Evolutionary conservation across 306 rosid species (phyloP), one percentile per base, ranked within the genome.

Genomic region (Cucumis cinereus): DNA sequence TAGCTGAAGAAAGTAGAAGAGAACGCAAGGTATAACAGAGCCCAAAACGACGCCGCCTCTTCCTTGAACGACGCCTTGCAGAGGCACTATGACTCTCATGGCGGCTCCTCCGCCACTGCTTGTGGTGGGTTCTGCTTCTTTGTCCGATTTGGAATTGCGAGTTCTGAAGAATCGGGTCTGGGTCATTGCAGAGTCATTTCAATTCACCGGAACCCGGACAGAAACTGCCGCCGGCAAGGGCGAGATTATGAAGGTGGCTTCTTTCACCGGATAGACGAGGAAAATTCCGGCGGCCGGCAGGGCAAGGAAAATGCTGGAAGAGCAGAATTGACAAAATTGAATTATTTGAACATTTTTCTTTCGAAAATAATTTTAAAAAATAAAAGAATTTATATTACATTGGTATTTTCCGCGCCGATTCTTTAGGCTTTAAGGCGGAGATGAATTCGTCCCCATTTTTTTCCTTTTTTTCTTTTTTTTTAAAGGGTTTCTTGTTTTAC

Each of bases 1-100:
- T 36, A 94, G 90, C 55, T 92, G 99, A 26, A 94, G 85, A 76
- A 90, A 85, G 72, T 92, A 94, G 78, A 90, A 94, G 58, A 94
- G 95, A 6, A 91, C 99, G 66, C 99, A 94, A 12, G 99, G 99
- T 59, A 94, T 90, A 30, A 90, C 86, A 0, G 99, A 92, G 84
- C 99, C 99, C 75, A 82, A 85, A 19, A 94, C 85, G 36, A 94
- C 89, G 14, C 98, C 99, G 3, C 97, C 96, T 45, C 87, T 79
- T 40, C 99, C 99, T 81, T 94, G 97, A 14, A 90, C 99, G 13
- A 94, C 89, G 28, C 93, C 96, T 70, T 92, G 96, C 22, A 94
- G 83, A 67, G 99, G 99, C 28, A 94, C 99, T 28, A 94, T 89
- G 47, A 94, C 86, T 89, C 95, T 90, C 99, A 93, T 93, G 87